Percentiles rank a stretch among this genome's conserved stretches.
Evolutionary conservation across 441 rosid species (phyloP).

Genomic region (Populus hybrid): DNA sequence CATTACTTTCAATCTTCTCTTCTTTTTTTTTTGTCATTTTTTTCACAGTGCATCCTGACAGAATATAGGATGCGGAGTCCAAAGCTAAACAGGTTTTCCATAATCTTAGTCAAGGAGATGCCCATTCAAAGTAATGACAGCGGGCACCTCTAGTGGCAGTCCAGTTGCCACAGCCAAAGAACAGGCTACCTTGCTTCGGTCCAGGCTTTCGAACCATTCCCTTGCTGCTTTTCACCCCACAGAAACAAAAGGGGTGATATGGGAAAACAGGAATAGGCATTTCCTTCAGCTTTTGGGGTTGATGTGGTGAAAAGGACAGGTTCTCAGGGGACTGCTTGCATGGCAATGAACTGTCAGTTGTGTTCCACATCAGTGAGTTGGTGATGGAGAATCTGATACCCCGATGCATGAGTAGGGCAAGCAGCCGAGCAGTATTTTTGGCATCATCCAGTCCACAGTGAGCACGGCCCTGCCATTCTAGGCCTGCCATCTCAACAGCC

Average conservation of each 20-base stretch:
- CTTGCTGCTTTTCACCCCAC: slow-evolving; percentile 67
- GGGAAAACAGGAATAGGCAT: slow-evolving; percentile 32
- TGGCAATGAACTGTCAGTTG: slow-evolving; percentile 33
- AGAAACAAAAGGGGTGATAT: slow-evolving; percentile 47
- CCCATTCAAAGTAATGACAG: slow-evolving; percentile 71
- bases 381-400: slow-evolving; percentile 62
- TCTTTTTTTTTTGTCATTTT: not conserved
- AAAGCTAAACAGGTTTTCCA: slow-evolving; percentile 19
- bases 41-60: slow-evolving; percentile 17
- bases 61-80: slow-evolving; percentile 11
- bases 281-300: slow-evolving; percentile 32
- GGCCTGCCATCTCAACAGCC: slow-evolving; percentile 64
- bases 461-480: slow-evolving; percentile 66
- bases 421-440: slow-evolving; percentile 62
- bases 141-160: slow-evolving; percentile 54
- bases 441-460: slow-evolving; percentile 75
- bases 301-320: slow-evolving; percentile 21
- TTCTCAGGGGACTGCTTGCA: slow-evolving; percentile 34
- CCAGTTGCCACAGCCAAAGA: slow-evolving; percentile 86
- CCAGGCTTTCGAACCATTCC: slow-evolving; percentile 63
- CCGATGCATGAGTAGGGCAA: slow-evolving; percentile 49
- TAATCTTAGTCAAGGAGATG: slow-evolving; percentile 32
- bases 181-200: slow-evolving; percentile 55
- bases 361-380: slow-evolving; percentile 51
- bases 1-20: not conserved